A percentile compares a stretch with the other conserved stretches of the same genome.
Conservation (phyloP, 129 eudicot species). For the Pseudognaphalium luteoalbum region DNA sequence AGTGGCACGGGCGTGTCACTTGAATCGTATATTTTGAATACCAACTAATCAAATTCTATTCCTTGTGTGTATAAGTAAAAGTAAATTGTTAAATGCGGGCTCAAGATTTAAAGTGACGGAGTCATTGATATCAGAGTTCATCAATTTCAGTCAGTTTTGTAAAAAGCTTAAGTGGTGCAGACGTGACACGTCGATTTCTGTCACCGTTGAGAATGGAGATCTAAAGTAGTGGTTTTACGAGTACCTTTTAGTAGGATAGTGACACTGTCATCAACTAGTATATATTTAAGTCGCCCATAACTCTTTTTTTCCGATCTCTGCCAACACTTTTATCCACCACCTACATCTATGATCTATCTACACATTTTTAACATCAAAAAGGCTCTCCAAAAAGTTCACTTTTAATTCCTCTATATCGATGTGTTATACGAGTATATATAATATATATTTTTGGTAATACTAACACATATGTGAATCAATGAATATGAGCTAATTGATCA, state of each 20-base stretch:
- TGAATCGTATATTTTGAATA: no score
- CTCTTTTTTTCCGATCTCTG: slow-evolving; percentile 13
- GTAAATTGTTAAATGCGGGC: no score
- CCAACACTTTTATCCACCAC: slow-evolving; percentile 15
- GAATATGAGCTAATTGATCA: not conserved
- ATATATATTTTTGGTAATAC: not conserved
- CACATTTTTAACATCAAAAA: not conserved
- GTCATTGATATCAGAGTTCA: no score
- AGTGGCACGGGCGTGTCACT: no score
- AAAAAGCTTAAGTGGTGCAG: no score
- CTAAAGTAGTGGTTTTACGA: not conserved
- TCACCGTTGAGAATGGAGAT: no score
- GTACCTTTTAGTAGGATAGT: not conserved
- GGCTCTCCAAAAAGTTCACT: not conserved
- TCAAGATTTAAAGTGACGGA: no score
- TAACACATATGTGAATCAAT: not conserved
- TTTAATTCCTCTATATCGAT: not conserved
- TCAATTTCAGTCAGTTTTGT: no score
- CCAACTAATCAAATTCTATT: no score
- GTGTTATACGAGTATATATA: no score
- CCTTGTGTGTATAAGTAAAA: no score
- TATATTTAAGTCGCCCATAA: slow-evolving; percentile 12
- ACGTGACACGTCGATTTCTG: no score
- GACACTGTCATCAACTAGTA: not conserved
- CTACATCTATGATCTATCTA: not conserved